Evolutionary conservation across 1,139 yeast species (phyloP).

Genomic region (Lipomyces yarrowii): DNA sequence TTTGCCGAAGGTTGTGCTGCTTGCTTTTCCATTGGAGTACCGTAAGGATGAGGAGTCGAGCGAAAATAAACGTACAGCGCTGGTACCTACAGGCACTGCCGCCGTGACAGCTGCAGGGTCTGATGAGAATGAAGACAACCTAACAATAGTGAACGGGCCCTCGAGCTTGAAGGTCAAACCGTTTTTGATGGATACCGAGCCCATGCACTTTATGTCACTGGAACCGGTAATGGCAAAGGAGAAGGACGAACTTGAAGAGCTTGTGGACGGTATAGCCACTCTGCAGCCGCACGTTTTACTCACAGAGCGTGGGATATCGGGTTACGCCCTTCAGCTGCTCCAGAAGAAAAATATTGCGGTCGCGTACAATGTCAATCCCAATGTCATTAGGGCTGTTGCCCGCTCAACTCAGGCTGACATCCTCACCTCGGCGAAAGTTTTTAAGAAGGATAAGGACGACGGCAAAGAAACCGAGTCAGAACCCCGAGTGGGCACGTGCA

Average conservation of each 20-base stretch:
- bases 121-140: not conserved
- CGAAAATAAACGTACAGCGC: not conserved
- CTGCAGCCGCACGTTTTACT: constrained; percentile 79
- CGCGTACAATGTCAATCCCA: constrained; percentile 76
- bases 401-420: constrained; percentile 84
- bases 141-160: not conserved
- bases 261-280: constrained; percentile 76
- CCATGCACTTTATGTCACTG: constrained; percentile 64
- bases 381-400: constrained; percentile 78
- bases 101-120: not conserved
- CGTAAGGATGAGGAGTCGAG: constrained; percentile 57
- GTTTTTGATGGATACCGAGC: not conserved
- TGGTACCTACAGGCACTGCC: constrained; percentile 2
- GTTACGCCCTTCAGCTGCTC: constrained; percentile 72
- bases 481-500: constrained; percentile 75
- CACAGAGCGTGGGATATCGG: constrained; percentile 81
- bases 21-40: constrained; percentile 90
- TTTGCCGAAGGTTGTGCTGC: constrained; percentile 75
- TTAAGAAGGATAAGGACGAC: constrained; percentile 49
- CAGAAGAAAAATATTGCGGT: constrained; percentile 75
- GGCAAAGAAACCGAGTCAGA: not conserved
- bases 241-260: constrained; percentile 75
- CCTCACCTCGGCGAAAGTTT: constrained; percentile 63
- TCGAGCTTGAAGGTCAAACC: not conserved
- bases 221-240: constrained; percentile 89